Evolutionary conservation across 768 basidiomycete genomes (phyloP).

Genomic region (Lactifluus hygrophoroides): DNA sequence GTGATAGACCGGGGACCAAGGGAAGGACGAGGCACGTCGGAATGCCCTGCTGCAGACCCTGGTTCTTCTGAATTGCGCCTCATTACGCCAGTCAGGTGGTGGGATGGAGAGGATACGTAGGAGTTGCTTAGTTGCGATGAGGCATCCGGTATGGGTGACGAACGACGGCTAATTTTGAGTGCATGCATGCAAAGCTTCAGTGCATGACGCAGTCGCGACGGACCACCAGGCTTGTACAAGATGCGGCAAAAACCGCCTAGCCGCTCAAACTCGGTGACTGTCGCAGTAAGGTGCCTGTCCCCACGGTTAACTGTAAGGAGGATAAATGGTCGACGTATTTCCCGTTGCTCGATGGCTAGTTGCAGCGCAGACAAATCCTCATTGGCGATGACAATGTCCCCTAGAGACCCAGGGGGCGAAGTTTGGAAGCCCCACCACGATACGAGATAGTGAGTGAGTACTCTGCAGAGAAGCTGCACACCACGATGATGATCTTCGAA

Average conservation of each 20-base stretch:
- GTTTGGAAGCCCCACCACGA: conserved; percentile 70
- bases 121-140: neutral
- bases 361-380: conserved; percentile 58
- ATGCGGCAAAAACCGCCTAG: conserved; percentile 86
- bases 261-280: conserved; percentile 62
- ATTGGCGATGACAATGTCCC: conserved; percentile 75
- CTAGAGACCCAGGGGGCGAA: conserved; percentile 35
- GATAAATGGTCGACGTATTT: conserved; percentile 59
- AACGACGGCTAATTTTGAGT: conserved; percentile 37
- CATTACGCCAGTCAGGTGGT: conserved; percentile 9
- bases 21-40: conserved; percentile 35
- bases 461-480: conserved; percentile 52
- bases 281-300: conserved; percentile 49
- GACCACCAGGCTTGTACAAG: conserved; percentile 84
- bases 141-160: conserved; percentile 25
- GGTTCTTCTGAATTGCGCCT: conserved; percentile 45
- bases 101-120: neutral
- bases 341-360: conserved; percentile 47
- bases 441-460: conserved; percentile 56
- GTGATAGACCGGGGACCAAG: conserved; percentile 49
- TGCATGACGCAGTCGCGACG: conserved; percentile 56
- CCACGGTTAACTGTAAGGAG: conserved; percentile 67
- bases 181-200: conserved; percentile 57
- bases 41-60: neutral
- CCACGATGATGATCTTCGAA: conserved; percentile 63